A percentile compares a stretch with the other conserved stretches of the same genome.
Conservation (phyloP, 441 rosid species). For the Jatropha multifida region DNA sequence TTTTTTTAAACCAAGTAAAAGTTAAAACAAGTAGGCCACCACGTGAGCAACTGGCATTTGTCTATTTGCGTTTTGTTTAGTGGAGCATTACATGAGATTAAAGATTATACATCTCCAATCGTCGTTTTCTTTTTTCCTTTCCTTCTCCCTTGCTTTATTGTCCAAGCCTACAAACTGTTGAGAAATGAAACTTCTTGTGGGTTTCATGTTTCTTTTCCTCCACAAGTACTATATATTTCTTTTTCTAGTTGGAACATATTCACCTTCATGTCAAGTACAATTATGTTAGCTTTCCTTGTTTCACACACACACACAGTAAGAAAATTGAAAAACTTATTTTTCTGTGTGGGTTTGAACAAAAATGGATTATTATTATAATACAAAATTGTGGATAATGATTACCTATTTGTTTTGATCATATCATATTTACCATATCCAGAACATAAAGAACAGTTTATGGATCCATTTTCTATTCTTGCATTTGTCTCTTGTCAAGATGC, state of each 20-base stretch:
- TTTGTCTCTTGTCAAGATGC: not conserved
- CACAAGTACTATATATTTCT: not conserved
- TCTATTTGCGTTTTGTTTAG: not conserved
- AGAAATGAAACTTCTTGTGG: slow-evolving; percentile 10
- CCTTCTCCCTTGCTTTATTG: not conserved
- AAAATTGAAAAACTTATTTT: no score
- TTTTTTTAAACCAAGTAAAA: no score
- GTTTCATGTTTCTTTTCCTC: not conserved
- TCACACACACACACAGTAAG: no score
- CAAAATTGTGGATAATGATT: no score
- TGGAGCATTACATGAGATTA: not conserved
- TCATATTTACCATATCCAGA: no score
- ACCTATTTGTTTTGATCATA: no score
- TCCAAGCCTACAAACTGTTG: not conserved
- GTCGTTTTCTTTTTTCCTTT: not conserved
- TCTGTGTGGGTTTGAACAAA: no score
- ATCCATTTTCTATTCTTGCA: no score
- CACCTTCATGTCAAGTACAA: not conserved
- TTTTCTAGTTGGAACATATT: not conserved
- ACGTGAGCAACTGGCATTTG: not conserved
- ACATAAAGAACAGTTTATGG: no score
- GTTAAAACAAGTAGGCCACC: not conserved
- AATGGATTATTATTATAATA: no score
- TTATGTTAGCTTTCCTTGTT: not conserved
- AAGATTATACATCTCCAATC: no score